Conservation (phyloP, 805 yeast genomes). For the Saccharomyces mikatae region DNA sequence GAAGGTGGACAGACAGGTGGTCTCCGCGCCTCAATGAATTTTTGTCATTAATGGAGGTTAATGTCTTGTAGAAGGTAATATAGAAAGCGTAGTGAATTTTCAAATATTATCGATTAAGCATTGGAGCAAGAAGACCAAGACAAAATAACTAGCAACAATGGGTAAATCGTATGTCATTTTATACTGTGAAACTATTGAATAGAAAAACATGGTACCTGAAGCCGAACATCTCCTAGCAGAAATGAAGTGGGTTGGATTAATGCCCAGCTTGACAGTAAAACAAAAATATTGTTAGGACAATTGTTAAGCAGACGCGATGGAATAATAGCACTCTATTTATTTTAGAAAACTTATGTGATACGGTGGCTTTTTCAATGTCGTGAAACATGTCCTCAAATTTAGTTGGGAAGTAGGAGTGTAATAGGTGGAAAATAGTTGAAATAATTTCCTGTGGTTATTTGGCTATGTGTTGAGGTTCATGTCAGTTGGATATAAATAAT, state of each 20-base stretch:
- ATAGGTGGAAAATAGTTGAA: not conserved
- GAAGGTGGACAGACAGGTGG: not conserved
- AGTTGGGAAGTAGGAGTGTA: too few species aligned
- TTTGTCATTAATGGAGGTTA: not conserved
- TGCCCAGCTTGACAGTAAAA: too few species aligned
- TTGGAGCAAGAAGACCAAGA: constrained; percentile 9
- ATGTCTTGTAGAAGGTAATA: not conserved
- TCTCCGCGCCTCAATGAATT: not conserved
- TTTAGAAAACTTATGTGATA: too few species aligned
- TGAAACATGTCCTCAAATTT: too few species aligned
- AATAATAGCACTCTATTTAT: too few species aligned
- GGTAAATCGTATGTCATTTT: constrained; percentile 34
- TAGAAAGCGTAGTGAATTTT: not conserved
- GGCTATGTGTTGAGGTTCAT: not conserved
- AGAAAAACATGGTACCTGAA: not conserved
- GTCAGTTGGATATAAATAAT: not conserved
- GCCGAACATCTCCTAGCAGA: not conserved
- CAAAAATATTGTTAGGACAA: too few species aligned
- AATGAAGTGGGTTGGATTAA: not conserved
- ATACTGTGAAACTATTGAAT: not conserved
- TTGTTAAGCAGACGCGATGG: not conserved
- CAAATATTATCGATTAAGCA: not conserved
- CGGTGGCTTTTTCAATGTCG: not conserved
- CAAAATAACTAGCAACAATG: constrained; percentile 32
- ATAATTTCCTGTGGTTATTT: not conserved